A percentile compares a stretch with the other conserved stretches of the same genome.
These are phyloP conservation scores for Apiotrichum sp. DNA, from an alignment of 1,284 basidiomycete species.

Conservation along the genomic window DNA sequence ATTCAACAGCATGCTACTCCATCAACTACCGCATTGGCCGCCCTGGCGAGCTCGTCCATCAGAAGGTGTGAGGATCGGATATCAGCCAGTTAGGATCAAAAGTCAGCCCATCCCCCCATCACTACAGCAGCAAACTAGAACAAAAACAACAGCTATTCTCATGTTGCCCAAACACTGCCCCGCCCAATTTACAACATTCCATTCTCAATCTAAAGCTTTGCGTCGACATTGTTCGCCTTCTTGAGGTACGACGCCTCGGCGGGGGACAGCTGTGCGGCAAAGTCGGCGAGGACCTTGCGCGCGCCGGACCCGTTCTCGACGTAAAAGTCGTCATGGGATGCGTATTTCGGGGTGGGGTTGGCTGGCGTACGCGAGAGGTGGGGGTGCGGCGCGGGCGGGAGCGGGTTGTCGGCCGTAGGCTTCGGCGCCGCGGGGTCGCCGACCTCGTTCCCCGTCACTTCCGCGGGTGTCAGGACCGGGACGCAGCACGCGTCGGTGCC, in stretches of 20 bases:
- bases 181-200: too few relatives aligned
- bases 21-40: too few relatives aligned
- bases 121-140: too few relatives aligned
- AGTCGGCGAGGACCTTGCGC: neutral
- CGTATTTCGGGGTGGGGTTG: neutral
- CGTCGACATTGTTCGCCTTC: neutral
- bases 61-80: too few relatives aligned
- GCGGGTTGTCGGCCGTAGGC: neutral
- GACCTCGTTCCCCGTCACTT: constrained; percentile 4
- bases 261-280: neutral
- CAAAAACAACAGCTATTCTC: too few relatives aligned
- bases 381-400: constrained; percentile 7
- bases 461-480: constrained; percentile 9
- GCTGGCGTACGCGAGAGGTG: constrained; percentile 8
- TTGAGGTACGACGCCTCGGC: constrained; percentile 3
- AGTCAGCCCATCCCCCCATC: too few relatives aligned
- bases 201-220: constrained; percentile 1
- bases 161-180: too few relatives aligned
- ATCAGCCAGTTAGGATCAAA: too few relatives aligned
- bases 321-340: constrained; percentile 3
- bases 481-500: constrained; percentile 13
- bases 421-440: neutral
- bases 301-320: neutral
- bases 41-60: too few relatives aligned
- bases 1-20: too few relatives aligned